Conservation (phyloP, 495 filamentous ascomycete species). For the Schizothecium vesticola region DNA sequence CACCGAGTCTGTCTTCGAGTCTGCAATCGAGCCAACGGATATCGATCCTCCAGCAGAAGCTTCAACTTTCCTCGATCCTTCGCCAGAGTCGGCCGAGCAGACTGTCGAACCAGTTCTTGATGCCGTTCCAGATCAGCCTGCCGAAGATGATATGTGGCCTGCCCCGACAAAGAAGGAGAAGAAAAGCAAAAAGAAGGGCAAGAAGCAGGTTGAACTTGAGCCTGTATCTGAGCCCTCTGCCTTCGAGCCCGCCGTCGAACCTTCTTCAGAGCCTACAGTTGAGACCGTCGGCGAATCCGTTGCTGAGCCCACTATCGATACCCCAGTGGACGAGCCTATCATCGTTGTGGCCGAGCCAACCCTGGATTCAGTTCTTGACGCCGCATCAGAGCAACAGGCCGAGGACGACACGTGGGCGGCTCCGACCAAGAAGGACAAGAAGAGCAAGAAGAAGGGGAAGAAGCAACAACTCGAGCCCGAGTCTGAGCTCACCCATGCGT, state of each 20-base stretch:
- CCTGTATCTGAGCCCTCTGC: background rate
- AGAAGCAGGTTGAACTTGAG: background rate
- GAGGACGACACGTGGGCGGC: background rate
- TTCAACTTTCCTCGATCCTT: conserved; percentile 1
- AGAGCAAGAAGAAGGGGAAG: background rate
- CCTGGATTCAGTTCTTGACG: background rate
- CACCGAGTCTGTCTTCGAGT: background rate
- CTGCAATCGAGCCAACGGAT: background rate
- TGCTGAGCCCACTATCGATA: background rate
- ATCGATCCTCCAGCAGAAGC: background rate
- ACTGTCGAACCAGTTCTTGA: background rate
- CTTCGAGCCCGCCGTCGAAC: background rate
- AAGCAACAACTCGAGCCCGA: background rate
- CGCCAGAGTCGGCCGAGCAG: background rate
- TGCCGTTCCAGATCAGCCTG: background rate
- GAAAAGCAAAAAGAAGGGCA: background rate
- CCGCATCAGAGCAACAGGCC: background rate
- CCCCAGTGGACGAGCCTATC: background rate
- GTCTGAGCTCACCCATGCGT: background rate
- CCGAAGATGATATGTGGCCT: background rate
- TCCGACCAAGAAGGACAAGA: background rate
- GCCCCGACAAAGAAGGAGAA: background rate
- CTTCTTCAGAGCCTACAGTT: background rate
- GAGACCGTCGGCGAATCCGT: background rate
- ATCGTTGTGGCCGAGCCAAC: background rate